Conservation (phyloP, 139 green algal genomes). For the Ettlia oleoabundans region DNA sequence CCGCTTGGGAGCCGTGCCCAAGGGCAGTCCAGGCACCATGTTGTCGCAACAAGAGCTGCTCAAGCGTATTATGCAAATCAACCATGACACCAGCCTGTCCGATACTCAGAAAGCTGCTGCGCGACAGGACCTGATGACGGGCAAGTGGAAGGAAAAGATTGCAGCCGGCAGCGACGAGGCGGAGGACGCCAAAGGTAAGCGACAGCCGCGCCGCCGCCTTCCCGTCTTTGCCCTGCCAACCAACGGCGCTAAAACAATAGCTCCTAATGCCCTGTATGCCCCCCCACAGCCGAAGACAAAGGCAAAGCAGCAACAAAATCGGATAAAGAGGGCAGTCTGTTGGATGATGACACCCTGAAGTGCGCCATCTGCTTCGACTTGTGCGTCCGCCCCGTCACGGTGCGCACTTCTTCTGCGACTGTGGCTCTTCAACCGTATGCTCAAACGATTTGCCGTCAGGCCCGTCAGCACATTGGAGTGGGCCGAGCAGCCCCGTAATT, state of each 20-base stretch:
- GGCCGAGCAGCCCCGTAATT: too few relatives aligned
- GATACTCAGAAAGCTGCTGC: conserved; percentile 84
- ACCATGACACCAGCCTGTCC: conserved; percentile 71
- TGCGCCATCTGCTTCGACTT: conserved; percentile 90
- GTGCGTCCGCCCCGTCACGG: conserved; percentile 88
- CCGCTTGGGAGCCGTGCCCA: not conserved
- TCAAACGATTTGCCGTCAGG: too few relatives aligned
- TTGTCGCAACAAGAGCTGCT: conserved; percentile 46
- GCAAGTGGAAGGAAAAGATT: conserved; percentile 54
- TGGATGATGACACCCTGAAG: conserved; percentile 80
- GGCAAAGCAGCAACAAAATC: conserved; percentile 31
- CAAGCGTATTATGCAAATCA: conserved; percentile 79
- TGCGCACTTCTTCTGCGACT: too few relatives aligned
- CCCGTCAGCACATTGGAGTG: too few relatives aligned
- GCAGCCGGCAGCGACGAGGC: not conserved
- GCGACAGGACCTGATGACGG: conserved; percentile 79
- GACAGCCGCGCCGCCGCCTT: not conserved
- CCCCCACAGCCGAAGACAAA: conserved; percentile 10
- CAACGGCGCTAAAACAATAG: too few relatives aligned
- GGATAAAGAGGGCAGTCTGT: not conserved
- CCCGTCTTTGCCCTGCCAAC: not conserved
- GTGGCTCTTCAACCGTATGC: too few relatives aligned
- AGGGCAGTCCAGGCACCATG: not conserved
- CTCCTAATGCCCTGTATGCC: too few relatives aligned
- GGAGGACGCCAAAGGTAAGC: conserved; percentile 19